Evolutionary conservation across 2,329 filamentous ascomycete species (phyloP), one percentile per base, ranked within the genome.

Genomic region (Colletotrichum lini): DNA sequence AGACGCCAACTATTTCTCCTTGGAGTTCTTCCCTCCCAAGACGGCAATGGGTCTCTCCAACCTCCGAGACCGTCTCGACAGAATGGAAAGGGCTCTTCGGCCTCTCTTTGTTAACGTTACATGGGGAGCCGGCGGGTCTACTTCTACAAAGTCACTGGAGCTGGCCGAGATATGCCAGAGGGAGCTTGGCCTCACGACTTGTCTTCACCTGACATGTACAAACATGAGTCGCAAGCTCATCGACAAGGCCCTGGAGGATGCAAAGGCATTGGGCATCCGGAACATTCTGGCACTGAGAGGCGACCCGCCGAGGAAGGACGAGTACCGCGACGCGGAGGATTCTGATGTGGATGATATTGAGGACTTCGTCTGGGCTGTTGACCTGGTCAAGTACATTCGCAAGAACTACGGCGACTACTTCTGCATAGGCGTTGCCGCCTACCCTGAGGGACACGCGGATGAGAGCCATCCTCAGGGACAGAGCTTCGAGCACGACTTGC

Each of bases 21-120:
- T 98, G 83, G 96, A 99, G 85, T 99, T 99, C 90, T 99, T 99
- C 85, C 96, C 96, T 75, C 96, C 96, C 74, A 99, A 98, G 86
- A 99, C 96, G 57, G 88, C 92, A 73, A 98, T 97, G 91, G 96
- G 96, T 75, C 97, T 96, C 78, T 92, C 94, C 73, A 99, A 99
- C 82, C 90, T 99, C 66, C 93, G 96, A 80, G 93, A 94, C 74
- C 95, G 96, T 79, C 90, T 99, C 70, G 93, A 97, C 81, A 94
- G 96, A 80, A 98, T 99, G 96, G 92, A 96, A 60, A 91, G 94
- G 74, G 95, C 94, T 16, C 87, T 99, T 70, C 92, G 94, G 16
- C 96, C 96, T 53, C 88, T 98, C 56, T 99, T 99, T 79, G 94
- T 99, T 73, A 98, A 95, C 70, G 95, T 99, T 62, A 99, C 96